Percentiles rank a stretch among this genome's conserved stretches.
phyloP scores from a whole-genome alignment of 106 monocot genomes.

The Agapanthus africanus region DNA sequence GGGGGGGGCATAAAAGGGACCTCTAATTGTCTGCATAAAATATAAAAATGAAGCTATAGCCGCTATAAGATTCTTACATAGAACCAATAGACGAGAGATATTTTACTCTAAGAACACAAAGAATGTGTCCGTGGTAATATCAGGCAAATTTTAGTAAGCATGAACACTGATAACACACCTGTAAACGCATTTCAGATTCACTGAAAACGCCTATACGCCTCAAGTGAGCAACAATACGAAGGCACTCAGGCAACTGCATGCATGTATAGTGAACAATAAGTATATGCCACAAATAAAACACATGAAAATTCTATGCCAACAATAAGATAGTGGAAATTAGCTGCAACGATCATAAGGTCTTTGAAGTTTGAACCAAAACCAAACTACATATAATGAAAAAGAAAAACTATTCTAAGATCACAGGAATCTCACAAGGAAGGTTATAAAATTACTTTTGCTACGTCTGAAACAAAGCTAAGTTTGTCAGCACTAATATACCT shows the following conservation, averaged over 20 bases:
- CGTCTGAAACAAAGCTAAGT: not conserved
- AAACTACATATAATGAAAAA: not conserved
- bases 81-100: not conserved
- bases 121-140: not conserved
- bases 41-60: not conserved
- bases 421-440: not conserved
- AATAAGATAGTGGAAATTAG: not conserved
- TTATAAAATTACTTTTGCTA: not conserved
- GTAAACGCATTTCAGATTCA: conserved; percentile 93
- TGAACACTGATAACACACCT: conserved; percentile 34
- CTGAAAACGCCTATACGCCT: conserved; percentile 81
- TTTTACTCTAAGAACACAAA: not conserved
- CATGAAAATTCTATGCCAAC: not conserved
- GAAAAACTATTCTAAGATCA: not conserved
- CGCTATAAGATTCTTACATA: not conserved
- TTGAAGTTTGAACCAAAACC: conserved; percentile 1
- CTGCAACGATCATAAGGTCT: not conserved
- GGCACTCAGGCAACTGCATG: conserved; percentile 86
- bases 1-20: too few species aligned
- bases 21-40: not conserved
- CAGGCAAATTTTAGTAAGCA: not conserved
- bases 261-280: conserved; percentile 7
- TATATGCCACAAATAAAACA: not conserved
- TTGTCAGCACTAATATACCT: conserved; percentile 3
- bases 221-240: conserved; percentile 92